A percentile compares a stretch with the other conserved stretches of the same genome.
Conservation (phyloP, 1,139 yeast genomes). For the Pneumocystis murina region DNA sequence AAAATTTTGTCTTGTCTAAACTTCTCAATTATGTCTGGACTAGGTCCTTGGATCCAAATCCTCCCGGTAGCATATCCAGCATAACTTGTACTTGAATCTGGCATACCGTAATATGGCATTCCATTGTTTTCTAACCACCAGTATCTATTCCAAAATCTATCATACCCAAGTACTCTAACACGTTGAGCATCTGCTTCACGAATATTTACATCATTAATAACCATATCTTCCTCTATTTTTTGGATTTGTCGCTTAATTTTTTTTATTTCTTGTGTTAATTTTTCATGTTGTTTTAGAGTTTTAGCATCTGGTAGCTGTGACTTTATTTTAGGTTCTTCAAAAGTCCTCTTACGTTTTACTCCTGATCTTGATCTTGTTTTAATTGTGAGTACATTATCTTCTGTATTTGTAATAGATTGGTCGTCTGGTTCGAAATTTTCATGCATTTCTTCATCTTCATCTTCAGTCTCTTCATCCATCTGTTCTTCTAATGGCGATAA, state of each 20-base stretch:
- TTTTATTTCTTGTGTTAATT: constrained; percentile 4
- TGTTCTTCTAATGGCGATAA: background rate
- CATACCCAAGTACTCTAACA: constrained; percentile 63
- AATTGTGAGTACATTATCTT: background rate
- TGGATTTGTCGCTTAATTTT: constrained; percentile 21
- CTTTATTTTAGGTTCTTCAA: background rate
- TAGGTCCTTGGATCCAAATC: constrained; percentile 89
- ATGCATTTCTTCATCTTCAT: constrained; percentile 9
- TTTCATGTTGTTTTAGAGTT: constrained; percentile 1
- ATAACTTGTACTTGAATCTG: constrained; percentile 14
- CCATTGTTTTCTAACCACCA: constrained; percentile 96
- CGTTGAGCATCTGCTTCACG: constrained; percentile 52
- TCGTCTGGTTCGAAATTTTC: constrained; percentile 5
- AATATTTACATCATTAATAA: constrained; percentile 28
- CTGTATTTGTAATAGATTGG: constrained; percentile 6
- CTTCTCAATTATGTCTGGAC: constrained; percentile 40
- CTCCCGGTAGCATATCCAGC: constrained; percentile 74
- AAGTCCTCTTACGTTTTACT: constrained; percentile 17
- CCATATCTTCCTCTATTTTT: constrained; percentile 41
- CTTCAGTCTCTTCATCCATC: constrained; percentile 20
- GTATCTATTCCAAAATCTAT: constrained; percentile 67
- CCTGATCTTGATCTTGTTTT: constrained; percentile 15
- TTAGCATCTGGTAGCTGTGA: background rate
- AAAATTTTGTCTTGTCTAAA: constrained; percentile 26
- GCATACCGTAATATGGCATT: constrained; percentile 30